Base-by-base conservation (phyloP, 2,329 filamentous ascomycete species). In the Xylaria polymorpha region DNA sequence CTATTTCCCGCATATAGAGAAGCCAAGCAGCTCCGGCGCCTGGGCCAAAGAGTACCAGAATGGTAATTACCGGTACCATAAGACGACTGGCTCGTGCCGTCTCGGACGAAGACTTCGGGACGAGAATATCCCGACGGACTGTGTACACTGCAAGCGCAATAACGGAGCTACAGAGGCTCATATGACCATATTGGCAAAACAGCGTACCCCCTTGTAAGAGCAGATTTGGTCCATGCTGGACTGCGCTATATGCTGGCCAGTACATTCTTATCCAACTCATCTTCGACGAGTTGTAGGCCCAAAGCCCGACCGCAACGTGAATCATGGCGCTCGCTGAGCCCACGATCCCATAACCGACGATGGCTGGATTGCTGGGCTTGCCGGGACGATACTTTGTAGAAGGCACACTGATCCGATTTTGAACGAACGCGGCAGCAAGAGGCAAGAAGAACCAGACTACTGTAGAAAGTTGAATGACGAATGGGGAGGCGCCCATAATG, bases 131-230 rank as follows among this genome's bases (percentile, higher is more conserved):
- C 48, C 22, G 20, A 41, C 59, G 15, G 3, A 51, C 46, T 51
- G 59, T 51, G 20, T 61, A 61, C 18, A 18, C 14, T 3, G 46
- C n/a, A 41, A 61, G 59, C 29, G 32, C 14, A 51, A 48, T 29
- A 3, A 61, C 32, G 18, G 59, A 51, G 15, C 10, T 51, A 9
- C 14, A 37, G 3, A 61, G 20, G 59, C 59, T 51, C 22, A 41
- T 51, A 14, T 61, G 35, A 14, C 46, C 58, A 61, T 61, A 61
- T 46, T 61, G 59, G 46, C 59, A 61, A 51, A 61, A 61, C 9
- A 61, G 35, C 20, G 20, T 51, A n/a, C n/a, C 59, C 20, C 44
- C 58, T 14, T 22, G 46, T 29, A 61, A 41, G 9, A 61, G 39
- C 15, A 61, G 20, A 53, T 32, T 61, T 41, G 44, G 46, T 20